phyloP scores from a whole-genome alignment of 2,329 filamentous ascomycete genomes.

The Lecanoromycetidae sp. region DNA sequence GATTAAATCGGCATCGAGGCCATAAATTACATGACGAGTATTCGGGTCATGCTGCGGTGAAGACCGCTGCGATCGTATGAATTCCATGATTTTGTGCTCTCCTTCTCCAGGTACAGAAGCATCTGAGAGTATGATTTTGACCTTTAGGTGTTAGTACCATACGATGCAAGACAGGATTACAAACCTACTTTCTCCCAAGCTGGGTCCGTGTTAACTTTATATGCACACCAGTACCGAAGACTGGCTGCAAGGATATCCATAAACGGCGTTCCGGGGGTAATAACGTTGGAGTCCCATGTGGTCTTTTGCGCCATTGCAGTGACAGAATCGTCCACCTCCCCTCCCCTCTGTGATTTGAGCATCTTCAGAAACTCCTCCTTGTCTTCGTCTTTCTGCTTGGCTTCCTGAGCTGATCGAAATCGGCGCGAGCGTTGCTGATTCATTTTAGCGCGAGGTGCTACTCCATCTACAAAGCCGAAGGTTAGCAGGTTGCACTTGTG shows the following conservation, averaged over 20 bases:
- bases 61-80: slow-evolving; percentile 82
- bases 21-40: slow-evolving; percentile 95
- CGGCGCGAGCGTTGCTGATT: slow-evolving; percentile 95
- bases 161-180: neutral
- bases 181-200: slow-evolving; percentile 63
- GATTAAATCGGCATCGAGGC: slow-evolving; percentile 93
- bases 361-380: slow-evolving; percentile 79
- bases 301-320: slow-evolving; percentile 59
- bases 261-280: slow-evolving; percentile 94
- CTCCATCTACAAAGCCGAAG: slow-evolving; percentile 61
- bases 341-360: slow-evolving; percentile 64
- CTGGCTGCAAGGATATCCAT: slow-evolving; percentile 91
- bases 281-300: slow-evolving; percentile 79
- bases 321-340: slow-evolving; percentile 48
- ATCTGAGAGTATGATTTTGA: slow-evolving; percentile 98
- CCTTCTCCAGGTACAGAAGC: slow-evolving; percentile 95
- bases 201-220: slow-evolving; percentile 94
- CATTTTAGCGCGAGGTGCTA: slow-evolving; percentile 97
- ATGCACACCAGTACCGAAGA: slow-evolving; percentile 90
- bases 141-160: slow-evolving; percentile 27
- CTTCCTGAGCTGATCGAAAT: slow-evolving; percentile 88
- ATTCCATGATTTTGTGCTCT: slow-evolving; percentile 99
- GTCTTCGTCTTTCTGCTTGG: slow-evolving; percentile 83
- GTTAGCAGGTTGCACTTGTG: slow-evolving; percentile 22
- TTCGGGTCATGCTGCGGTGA: slow-evolving; percentile 91